Evolutionary conservation across 169 alveolate genomes (phyloP).

Genomic region (Plasmodium ovale): DNA sequence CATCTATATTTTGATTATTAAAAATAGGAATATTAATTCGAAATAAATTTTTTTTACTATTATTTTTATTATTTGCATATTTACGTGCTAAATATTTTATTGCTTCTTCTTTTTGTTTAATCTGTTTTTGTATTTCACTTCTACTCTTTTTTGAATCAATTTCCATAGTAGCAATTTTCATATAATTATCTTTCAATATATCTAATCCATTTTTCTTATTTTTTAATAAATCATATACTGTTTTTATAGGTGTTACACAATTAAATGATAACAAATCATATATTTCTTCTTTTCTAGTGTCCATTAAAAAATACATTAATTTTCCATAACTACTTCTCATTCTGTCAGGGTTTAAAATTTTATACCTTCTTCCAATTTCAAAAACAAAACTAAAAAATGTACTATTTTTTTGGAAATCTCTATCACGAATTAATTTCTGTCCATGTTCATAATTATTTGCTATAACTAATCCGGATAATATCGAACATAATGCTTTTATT

Average conservation of each 20-base stretch:
- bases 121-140: slow-evolving; percentile 84
- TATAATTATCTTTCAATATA: slow-evolving; percentile 88
- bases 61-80: slow-evolving; percentile 74
- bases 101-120: slow-evolving; percentile 86
- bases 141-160: slow-evolving; percentile 64
- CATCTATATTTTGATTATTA: slow-evolving; percentile 74
- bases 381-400: slow-evolving; percentile 89
- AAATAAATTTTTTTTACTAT: slow-evolving; percentile 72
- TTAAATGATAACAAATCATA: slow-evolving; percentile 88
- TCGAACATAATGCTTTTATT: slow-evolving; percentile 91
- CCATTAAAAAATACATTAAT: slow-evolving; percentile 92
- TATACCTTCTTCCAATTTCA: slow-evolving; percentile 93
- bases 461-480: slow-evolving; percentile 91
- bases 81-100: slow-evolving; percentile 79
- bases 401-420: slow-evolving; percentile 87
- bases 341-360: slow-evolving; percentile 93
- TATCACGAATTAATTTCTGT: slow-evolving; percentile 87
- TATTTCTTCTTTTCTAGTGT: slow-evolving; percentile 89
- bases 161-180: slow-evolving; percentile 90
- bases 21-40: slow-evolving; percentile 78
- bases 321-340: slow-evolving; percentile 93
- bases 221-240: slow-evolving; percentile 88
- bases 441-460: slow-evolving; percentile 93
- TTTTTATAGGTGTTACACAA: slow-evolving; percentile 88
- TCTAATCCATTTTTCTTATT: slow-evolving; percentile 87